These are phyloP conservation scores for Teratosphaeria pseudoeucalypti DNA, from an alignment of 2,329 filamentous ascomycete species.

Conservation along the genomic window DNA sequence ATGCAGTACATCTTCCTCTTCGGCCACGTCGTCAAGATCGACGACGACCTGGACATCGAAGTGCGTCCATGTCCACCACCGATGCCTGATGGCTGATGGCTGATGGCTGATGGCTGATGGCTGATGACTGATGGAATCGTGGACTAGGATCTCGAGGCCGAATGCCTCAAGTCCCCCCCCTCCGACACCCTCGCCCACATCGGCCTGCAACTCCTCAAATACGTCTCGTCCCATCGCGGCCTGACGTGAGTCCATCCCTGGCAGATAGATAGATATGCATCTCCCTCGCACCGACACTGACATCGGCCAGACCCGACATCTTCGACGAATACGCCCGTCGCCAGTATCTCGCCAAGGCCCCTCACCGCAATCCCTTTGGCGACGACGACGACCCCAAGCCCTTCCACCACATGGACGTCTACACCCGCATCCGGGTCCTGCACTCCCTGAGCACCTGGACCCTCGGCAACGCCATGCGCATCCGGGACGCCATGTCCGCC, in stretches of 20 bases:
- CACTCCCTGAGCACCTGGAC: constrained; percentile 87
- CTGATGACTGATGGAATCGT: too few species aligned
- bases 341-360: constrained; percentile 75
- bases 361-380: constrained; percentile 75
- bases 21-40: constrained; percentile 78
- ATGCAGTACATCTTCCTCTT: constrained; percentile 92
- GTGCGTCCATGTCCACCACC: constrained; percentile 42
- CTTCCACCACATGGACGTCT: constrained; percentile 73
- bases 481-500: constrained; percentile 78
- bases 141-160: constrained; percentile 69
- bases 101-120: too few species aligned
- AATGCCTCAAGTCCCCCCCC: constrained; percentile 66
- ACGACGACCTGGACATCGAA: constrained; percentile 81
- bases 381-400: constrained; percentile 58
- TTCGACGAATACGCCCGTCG: constrained; percentile 90
- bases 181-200: constrained; percentile 70
- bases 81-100: neutral
- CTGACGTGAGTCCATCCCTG: constrained; percentile 58
- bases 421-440: constrained; percentile 70
- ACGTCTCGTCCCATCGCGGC: constrained; percentile 84
- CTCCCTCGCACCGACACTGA: constrained; percentile 4
- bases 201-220: constrained; percentile 79
- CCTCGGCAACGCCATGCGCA: constrained; percentile 74
- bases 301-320: constrained; percentile 55
- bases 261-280: neutral